Conservation (phyloP, 2,329 filamentous ascomycete species). For the Colletotrichum spaethianum region DNA sequence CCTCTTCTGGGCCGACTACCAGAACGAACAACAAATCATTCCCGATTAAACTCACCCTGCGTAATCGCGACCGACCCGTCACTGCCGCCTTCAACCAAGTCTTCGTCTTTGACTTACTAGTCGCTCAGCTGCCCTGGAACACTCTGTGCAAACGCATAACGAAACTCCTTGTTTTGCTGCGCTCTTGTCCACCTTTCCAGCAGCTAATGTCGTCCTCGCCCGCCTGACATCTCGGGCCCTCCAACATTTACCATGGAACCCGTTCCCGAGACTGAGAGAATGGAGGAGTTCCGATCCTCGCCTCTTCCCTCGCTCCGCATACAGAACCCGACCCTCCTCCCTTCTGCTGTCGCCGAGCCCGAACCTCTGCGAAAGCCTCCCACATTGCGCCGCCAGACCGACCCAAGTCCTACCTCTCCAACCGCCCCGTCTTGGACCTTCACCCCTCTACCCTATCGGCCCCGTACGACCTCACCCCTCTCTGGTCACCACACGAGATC, state of each 20-base stretch:
- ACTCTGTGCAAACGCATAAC: slow-evolving; percentile 4
- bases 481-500: slow-evolving; percentile 71
- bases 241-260: slow-evolving; percentile 69
- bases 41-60: not conserved
- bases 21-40: not conserved
- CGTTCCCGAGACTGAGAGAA: slow-evolving; percentile 77
- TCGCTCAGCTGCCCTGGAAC: not conserved
- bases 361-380: slow-evolving; percentile 66
- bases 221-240: slow-evolving; percentile 34
- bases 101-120: not conserved
- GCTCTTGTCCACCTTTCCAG: not conserved
- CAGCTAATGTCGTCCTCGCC: slow-evolving; percentile 37
- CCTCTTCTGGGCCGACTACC: not conserved
- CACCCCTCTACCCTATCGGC: slow-evolving; percentile 69
- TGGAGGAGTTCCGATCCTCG: slow-evolving; percentile 75
- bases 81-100: not conserved
- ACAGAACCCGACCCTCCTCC: slow-evolving; percentile 50
- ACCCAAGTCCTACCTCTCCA: slow-evolving; percentile 68
- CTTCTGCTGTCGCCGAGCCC: slow-evolving; percentile 55
- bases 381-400: slow-evolving; percentile 70
- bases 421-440: slow-evolving; percentile 65
- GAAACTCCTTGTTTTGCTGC: not conserved
- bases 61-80: not conserved
- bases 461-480: slow-evolving; percentile 74
- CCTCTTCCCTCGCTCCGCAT: slow-evolving; percentile 69